phyloP scores from a whole-genome alignment of 768 basidiomycete genomes.

The Mycena kentingensis region DNA sequence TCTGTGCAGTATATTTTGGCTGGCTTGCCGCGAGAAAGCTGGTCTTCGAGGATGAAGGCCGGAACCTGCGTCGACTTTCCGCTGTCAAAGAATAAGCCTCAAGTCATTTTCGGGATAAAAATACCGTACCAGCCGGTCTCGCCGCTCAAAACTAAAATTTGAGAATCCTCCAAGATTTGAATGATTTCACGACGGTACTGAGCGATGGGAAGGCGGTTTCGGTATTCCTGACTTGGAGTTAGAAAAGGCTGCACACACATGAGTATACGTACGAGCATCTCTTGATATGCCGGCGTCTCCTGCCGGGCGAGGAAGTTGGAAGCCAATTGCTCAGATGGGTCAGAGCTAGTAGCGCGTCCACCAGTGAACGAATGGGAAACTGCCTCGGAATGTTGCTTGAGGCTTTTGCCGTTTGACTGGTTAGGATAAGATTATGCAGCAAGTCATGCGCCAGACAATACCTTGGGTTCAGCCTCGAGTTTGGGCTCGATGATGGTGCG shows the following conservation, averaged over 20 bases:
- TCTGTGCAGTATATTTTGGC: slow-evolving; percentile 97
- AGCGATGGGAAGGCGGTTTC: slow-evolving; percentile 85
- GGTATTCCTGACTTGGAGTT: slow-evolving; percentile 54
- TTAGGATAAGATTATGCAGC: not conserved
- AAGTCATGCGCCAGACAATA: slow-evolving; percentile 17
- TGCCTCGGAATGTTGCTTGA: slow-evolving; percentile 24
- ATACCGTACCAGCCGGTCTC: slow-evolving; percentile 44
- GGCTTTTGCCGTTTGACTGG: slow-evolving; percentile 26
- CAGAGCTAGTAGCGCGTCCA: slow-evolving; percentile 18
- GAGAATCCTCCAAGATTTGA: slow-evolving; percentile 65
- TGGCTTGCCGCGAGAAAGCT: slow-evolving; percentile 72
- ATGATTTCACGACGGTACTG: slow-evolving; percentile 75
- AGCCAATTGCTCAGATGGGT: slow-evolving; percentile 52
- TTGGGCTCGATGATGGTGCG: slow-evolving; percentile 65
- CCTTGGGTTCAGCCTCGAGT: slow-evolving; percentile 47
- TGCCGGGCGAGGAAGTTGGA: slow-evolving; percentile 63
- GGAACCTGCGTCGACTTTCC: slow-evolving; percentile 98
- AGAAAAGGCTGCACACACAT: not conserved
- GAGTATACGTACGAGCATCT: slow-evolving; percentile 72
- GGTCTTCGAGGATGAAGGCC: slow-evolving; percentile 89
- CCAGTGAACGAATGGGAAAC: slow-evolving; percentile 9
- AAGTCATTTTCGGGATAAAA: slow-evolving; percentile 6
- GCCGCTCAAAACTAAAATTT: slow-evolving; percentile 80
- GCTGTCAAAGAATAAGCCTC: slow-evolving; percentile 40
- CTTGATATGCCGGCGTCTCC: slow-evolving; percentile 68